phyloP scores from a whole-genome alignment of 176 grass and related monocot genomes.

The Aegilops bicornis region DNA sequence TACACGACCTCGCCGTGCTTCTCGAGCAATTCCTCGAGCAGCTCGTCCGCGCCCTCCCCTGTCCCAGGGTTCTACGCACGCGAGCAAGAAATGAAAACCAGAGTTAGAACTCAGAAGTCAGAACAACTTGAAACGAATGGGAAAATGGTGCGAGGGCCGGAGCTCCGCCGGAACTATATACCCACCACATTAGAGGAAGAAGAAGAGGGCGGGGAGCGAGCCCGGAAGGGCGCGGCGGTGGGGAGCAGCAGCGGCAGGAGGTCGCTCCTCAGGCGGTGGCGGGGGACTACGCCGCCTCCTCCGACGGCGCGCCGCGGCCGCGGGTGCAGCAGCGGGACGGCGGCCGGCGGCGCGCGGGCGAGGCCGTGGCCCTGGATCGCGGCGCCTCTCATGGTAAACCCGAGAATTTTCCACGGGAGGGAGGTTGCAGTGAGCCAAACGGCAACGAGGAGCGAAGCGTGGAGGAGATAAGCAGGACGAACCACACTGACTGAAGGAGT shows the following conservation, averaged over 20 bases:
- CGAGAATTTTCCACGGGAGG: not conserved
- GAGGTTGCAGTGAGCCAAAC: not conserved
- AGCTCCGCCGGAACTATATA: not conserved
- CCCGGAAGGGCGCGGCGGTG: not conserved
- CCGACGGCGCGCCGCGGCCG: not conserved
- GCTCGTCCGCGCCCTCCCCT: constrained; percentile 58
- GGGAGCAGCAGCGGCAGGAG: not conserved
- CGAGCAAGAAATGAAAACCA: not conserved
- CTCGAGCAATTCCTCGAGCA: constrained; percentile 89
- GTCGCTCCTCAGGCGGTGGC: constrained; percentile 29
- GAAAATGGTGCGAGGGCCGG: not conserved
- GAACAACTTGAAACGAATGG: not conserved
- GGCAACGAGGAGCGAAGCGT: not conserved
- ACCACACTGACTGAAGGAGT: constrained; percentile 5
- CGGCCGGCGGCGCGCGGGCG: constrained; percentile 3
- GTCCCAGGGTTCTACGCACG: constrained; percentile 35
- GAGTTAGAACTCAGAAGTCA: not conserved
- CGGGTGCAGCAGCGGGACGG: not conserved
- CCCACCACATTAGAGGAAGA: constrained; percentile 47
- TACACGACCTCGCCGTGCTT: constrained; percentile 93
- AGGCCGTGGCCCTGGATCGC: constrained; percentile 30
- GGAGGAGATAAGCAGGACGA: constrained; percentile 29
- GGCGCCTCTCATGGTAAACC: constrained; percentile 24
- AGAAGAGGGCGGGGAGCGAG: constrained; percentile 34
- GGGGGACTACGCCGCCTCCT: not conserved